Conservation (phyloP, 2,329 filamentous ascomycete species). For the Cercospora sp. region DNA sequence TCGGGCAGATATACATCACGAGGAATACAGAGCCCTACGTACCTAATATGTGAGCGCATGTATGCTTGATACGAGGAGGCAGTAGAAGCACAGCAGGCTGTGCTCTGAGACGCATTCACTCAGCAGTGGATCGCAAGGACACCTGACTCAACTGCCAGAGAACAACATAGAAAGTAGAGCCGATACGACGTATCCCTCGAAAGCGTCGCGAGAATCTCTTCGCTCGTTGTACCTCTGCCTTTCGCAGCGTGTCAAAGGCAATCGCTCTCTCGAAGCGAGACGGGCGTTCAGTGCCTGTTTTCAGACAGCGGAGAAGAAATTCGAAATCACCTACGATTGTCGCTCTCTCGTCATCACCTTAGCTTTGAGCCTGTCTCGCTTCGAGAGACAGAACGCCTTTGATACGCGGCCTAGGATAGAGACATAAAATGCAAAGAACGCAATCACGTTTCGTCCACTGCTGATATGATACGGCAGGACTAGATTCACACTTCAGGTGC, state of each 20-base stretch:
- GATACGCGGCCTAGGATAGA: no score
- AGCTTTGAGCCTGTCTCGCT: no score
- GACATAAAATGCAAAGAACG: no score
- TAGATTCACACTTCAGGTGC: no score
- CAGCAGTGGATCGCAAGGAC: not conserved
- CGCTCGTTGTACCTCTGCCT: not conserved
- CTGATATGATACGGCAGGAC: no score
- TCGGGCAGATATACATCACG: constrained; percentile 65
- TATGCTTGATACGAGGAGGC: no score
- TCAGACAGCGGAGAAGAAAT: not conserved
- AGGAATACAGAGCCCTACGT: constrained; percentile 46
- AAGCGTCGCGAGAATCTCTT: not conserved
- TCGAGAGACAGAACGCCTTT: no score
- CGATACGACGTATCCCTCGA: not conserved
- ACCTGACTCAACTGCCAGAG: not conserved
- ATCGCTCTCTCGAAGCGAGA: not conserved
- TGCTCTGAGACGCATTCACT: not conserved
- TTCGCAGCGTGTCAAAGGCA: not conserved
- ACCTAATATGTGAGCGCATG: not conserved
- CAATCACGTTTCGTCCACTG: no score
- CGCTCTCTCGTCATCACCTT: not conserved
- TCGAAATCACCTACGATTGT: not conserved
- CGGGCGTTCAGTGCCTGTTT: not conserved
- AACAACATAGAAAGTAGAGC: not conserved
- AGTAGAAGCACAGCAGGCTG: not conserved